These are phyloP conservation scores for Apiospora marii DNA, from an alignment of 2,329 filamentous ascomycete genomes.

Conservation along the genomic window DNA sequence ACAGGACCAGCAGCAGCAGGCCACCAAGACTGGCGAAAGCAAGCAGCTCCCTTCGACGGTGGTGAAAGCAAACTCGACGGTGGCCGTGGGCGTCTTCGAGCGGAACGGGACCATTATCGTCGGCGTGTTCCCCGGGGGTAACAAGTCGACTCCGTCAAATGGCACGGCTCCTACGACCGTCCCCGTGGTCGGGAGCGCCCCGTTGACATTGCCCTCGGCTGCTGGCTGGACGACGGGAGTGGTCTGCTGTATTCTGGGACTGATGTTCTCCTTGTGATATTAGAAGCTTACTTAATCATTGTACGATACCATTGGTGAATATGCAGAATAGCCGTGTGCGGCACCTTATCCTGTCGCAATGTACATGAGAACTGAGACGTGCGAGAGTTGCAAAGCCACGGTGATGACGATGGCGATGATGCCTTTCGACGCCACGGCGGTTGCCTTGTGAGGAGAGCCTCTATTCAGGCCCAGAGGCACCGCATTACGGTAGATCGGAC, in stretches of 20 bases:
- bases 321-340: not conserved
- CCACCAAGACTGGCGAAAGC: not conserved
- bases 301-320: not conserved
- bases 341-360: not conserved
- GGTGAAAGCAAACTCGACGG: not conserved
- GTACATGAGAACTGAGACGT: not conserved
- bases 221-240: not conserved
- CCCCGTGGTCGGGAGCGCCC: not conserved
- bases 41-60: not conserved
- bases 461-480: not conserved
- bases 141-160: not conserved
- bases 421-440: not conserved
- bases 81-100: slow-evolving; percentile 3
- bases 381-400: not conserved
- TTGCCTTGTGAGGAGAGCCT: not conserved
- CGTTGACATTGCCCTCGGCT: not conserved
- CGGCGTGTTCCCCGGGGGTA: not conserved
- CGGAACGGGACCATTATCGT: not conserved
- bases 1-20: not conserved
- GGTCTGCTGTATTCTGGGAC: slow-evolving; percentile 1
- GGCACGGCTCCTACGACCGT: not conserved
- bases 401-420: not conserved
- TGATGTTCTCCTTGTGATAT: slow-evolving; percentile 14
- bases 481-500: not conserved
- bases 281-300: slow-evolving; percentile 13